Evolutionary conservation across 164 flowering plant genomes (phyloP).

Genomic region (Magnolia sinica): DNA sequence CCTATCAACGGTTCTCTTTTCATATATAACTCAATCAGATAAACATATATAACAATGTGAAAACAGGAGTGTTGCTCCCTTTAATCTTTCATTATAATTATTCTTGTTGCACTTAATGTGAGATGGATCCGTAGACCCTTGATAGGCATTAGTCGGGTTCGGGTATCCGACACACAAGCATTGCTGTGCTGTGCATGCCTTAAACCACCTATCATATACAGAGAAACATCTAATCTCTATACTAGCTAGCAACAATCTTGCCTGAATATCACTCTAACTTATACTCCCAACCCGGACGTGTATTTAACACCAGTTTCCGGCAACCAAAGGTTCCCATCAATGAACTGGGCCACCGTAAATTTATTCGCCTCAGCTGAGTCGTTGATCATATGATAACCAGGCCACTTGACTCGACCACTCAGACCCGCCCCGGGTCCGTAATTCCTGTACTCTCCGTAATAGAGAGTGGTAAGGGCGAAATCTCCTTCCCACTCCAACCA

Average conservation of each 20-base stretch:
- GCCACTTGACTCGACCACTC: constrained; percentile 64
- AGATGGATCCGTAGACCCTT: too few species aligned
- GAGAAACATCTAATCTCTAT: neutral
- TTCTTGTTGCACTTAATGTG: too few species aligned
- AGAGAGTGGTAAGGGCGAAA: constrained; percentile 52
- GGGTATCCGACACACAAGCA: too few species aligned
- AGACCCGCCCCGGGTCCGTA: constrained; percentile 67
- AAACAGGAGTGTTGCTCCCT: too few species aligned
- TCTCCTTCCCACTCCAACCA: constrained; percentile 77
- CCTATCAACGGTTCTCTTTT: too few species aligned
- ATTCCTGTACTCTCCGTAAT: constrained; percentile 71
- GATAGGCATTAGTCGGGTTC: too few species aligned
- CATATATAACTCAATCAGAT: too few species aligned
- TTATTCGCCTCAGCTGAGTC: constrained; percentile 37
- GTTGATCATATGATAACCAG: constrained; percentile 51
- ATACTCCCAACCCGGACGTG: constrained; percentile 43
- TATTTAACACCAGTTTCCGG: constrained; percentile 75
- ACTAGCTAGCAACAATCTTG: neutral
- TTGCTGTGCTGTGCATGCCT: too few species aligned
- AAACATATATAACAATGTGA: too few species aligned
- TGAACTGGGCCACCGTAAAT: constrained; percentile 65
- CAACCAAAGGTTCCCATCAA: constrained; percentile 76
- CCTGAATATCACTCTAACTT: neutral
- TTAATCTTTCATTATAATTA: too few species aligned
- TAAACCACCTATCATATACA: neutral